These are phyloP conservation scores for Candida mattraensis DNA, from an alignment of 805 yeast species.

Conservation along the genomic window DNA sequence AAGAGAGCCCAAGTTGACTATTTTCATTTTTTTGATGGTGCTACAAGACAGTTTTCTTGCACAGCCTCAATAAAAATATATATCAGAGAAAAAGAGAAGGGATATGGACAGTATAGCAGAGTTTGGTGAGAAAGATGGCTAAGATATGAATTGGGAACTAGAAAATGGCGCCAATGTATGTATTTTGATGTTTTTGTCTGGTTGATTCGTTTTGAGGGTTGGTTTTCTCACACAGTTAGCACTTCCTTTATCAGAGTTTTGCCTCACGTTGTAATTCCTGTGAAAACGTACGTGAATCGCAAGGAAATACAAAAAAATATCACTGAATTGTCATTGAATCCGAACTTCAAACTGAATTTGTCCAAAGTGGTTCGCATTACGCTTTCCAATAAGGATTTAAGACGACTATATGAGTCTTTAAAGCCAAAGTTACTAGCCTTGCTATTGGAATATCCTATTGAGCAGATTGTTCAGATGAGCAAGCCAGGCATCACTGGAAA, in stretches of 20 bases:
- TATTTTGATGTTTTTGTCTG: too few species aligned
- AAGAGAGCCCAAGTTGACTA: too few species aligned
- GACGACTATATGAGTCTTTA: conserved; percentile 21
- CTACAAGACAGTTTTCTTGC: too few species aligned
- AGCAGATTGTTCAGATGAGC: conserved; percentile 19
- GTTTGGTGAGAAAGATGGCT: too few species aligned
- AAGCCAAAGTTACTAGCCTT: conserved; percentile 18
- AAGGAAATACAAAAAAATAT: conserved; percentile 24
- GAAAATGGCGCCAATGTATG: conserved; percentile 29
- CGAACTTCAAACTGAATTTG: conserved; percentile 16
- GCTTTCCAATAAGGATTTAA: conserved; percentile 27
- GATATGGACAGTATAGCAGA: too few species aligned
- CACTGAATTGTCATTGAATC: conserved; percentile 12
- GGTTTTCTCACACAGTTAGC: conserved; percentile 11
- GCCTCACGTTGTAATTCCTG: conserved; percentile 18
- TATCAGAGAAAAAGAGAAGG: too few species aligned
- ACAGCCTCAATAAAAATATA: too few species aligned
- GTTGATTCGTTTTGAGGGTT: too few species aligned
- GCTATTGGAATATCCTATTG: conserved; percentile 22
- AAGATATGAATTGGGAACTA: too few species aligned
- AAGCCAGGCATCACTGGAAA: conserved; percentile 7
- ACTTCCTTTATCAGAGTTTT: conserved; percentile 25
- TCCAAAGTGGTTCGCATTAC: conserved; percentile 23
- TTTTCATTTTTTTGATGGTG: too few species aligned
- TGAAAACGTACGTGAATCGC: conserved; percentile 29